These are phyloP conservation scores for Trypanosoma melophagium DNA, from an alignment of 208 protist genomes.

Conservation along the genomic window DNA sequence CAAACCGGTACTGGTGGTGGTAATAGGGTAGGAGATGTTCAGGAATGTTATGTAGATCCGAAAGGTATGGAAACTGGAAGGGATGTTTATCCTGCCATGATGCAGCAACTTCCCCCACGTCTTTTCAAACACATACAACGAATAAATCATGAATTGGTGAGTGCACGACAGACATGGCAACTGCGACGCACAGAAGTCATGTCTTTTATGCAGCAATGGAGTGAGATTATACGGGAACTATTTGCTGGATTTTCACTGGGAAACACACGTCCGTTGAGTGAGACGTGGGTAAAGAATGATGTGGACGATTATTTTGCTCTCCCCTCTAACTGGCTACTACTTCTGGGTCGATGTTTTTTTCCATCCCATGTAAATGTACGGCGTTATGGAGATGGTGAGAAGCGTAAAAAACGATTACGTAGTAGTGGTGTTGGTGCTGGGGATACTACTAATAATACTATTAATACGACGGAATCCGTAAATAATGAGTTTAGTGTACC, in stretches of 20 bases:
- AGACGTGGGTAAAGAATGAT: neutral
- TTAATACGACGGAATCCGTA: neutral
- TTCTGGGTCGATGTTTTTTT: constrained; percentile 64
- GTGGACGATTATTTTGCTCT: constrained; percentile 39
- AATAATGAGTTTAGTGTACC: neutral
- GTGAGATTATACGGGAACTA: constrained; percentile 2
- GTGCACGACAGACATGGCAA: constrained; percentile 1
- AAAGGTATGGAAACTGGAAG: neutral
- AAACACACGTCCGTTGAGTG: neutral
- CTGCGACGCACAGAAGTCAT: neutral
- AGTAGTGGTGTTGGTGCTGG: neutral
- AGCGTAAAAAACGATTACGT: constrained; percentile 31
- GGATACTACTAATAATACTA: neutral
- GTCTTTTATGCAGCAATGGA: constrained; percentile 23
- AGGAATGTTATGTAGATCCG: neutral
- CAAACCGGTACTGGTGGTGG: neutral
- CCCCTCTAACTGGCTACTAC: constrained; percentile 62
- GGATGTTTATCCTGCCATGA: neutral
- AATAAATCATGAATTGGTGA: constrained; percentile 21
- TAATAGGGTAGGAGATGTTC: neutral
- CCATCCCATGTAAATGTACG: constrained; percentile 42
- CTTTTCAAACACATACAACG: constrained; percentile 18
- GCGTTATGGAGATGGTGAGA: constrained; percentile 31
- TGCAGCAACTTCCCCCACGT: constrained; percentile 1
- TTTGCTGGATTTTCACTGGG: neutral